These are phyloP conservation scores for Jacaranda mimosifolia DNA, from an alignment of 257 asterid genomes.

Conservation along the genomic window DNA sequence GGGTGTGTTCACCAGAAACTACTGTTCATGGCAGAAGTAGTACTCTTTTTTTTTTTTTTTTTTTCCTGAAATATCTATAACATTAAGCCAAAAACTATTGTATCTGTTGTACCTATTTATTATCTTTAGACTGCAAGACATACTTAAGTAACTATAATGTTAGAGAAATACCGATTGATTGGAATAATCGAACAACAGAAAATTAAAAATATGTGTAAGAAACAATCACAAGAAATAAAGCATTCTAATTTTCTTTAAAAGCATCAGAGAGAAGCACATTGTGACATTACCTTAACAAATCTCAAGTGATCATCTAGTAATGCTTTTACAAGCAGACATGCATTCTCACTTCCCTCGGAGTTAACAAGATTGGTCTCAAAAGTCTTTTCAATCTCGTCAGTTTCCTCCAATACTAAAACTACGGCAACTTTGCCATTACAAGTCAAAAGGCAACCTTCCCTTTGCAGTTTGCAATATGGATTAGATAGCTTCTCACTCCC, in stretches of 20 bases:
- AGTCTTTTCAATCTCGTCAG: slow-evolving; percentile 36
- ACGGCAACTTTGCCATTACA: slow-evolving; percentile 76
- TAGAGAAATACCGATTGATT: not conserved
- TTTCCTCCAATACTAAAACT: slow-evolving; percentile 57
- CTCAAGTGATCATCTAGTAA: slow-evolving; percentile 54
- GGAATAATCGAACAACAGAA: not conserved
- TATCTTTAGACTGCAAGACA: slow-evolving; percentile 1
- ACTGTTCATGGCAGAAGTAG: slow-evolving; percentile 4
- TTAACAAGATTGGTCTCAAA: slow-evolving; percentile 37
- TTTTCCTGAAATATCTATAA: not conserved
- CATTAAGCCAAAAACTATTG: slow-evolving; percentile 13
- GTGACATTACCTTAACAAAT: slow-evolving; percentile 59
- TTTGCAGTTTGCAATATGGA: slow-evolving; percentile 50
- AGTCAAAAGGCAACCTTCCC: slow-evolving; percentile 60
- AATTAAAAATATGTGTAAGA: slow-evolving; percentile 13
- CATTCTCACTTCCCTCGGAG: slow-evolving; percentile 45
- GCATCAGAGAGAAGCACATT: slow-evolving; percentile 16
- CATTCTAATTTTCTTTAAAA: slow-evolving; percentile 1
- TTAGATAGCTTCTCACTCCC: slow-evolving; percentile 49
- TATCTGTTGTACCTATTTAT: not conserved
- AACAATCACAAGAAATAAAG: slow-evolving; percentile 8
- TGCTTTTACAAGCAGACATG: slow-evolving; percentile 48
- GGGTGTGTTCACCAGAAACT: slow-evolving; percentile 25
- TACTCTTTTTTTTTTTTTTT: no score
- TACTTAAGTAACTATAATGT: slow-evolving; percentile 4